Evolutionary conservation across 192 early-diverging fungal species (phyloP).

Genomic region (Backusella tuberculispora): DNA sequence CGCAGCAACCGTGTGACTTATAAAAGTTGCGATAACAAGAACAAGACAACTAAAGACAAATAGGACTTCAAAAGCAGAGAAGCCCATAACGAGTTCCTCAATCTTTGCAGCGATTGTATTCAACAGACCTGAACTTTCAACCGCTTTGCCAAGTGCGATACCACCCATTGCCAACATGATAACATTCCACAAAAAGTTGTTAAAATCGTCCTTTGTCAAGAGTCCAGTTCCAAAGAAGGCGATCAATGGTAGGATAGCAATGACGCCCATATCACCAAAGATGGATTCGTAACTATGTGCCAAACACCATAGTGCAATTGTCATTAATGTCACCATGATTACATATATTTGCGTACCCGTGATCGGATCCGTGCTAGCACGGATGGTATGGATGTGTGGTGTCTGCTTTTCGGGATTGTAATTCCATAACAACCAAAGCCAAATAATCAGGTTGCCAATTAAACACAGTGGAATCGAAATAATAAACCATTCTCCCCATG

Average conservation of each 20-base stretch:
- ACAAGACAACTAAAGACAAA: conserved; percentile 81
- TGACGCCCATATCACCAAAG: conserved; percentile 95
- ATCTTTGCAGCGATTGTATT: conserved; percentile 75
- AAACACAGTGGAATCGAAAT: conserved; percentile 88
- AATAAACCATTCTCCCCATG: conserved; percentile 91
- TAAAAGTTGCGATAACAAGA: conserved; percentile 87
- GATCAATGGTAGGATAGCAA: conserved; percentile 91
- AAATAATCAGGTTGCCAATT: conserved; percentile 78
- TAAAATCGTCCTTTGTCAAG: conserved; percentile 95
- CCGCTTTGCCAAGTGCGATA: conserved; percentile 90
- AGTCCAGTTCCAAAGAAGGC: conserved; percentile 89
- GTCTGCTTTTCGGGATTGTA: conserved; percentile 78
- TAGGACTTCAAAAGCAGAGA: conserved; percentile 73
- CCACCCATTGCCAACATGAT: conserved; percentile 94
- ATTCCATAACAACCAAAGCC: conserved; percentile 79
- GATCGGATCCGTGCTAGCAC: conserved; percentile 61
- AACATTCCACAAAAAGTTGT: conserved; percentile 95
- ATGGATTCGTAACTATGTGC: conserved; percentile 72
- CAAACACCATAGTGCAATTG: conserved; percentile 91
- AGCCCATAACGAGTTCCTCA: conserved; percentile 62
- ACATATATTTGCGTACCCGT: conserved; percentile 78
- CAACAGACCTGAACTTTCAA: conserved; percentile 85
- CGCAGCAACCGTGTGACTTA: conserved; percentile 94
- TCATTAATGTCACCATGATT: conserved; percentile 66
- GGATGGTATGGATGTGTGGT: conserved; percentile 57